Conservation (phyloP, 2,329 filamentous ascomycete genomes). For the Chrysoporthe puriensis region DNA sequence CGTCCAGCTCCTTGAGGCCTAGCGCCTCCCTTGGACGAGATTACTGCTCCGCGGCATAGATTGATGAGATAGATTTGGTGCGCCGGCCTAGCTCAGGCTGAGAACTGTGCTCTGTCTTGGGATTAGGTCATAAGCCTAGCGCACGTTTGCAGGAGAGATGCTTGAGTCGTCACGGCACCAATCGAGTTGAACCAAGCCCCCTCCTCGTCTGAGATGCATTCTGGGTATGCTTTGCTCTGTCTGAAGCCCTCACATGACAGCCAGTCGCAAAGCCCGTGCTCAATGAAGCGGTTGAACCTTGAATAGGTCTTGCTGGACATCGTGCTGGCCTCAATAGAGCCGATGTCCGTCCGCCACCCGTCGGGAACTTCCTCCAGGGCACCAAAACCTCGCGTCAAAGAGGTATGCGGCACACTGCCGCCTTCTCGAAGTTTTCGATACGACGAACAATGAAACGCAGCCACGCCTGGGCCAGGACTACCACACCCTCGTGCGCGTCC, state of each 20-base stretch:
- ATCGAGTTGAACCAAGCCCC: neutral
- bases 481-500: conserved; percentile 3
- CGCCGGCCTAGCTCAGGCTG: conserved; percentile 27
- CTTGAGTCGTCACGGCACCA: neutral
- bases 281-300: neutral
- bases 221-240: neutral
- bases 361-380: neutral
- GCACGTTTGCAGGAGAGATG: neutral
- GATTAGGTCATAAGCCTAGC: neutral
- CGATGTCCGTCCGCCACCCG: neutral
- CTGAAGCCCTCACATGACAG: neutral
- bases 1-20: conserved; percentile 6
- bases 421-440: neutral
- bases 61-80: conserved; percentile 3
- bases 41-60: neutral
- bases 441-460: neutral
- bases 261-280: neutral
- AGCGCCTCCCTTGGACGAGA: conserved; percentile 15
- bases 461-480: neutral
- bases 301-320: neutral
- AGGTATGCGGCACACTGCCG: neutral
- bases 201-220: neutral
- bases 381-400: neutral
- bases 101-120: conserved; percentile 27
- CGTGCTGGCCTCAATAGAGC: neutral